Evolutionary conservation across 495 filamentous ascomycete species (phyloP), one percentile per base, ranked within the genome.

Genomic region (Delitschia confertaspora): DNA sequence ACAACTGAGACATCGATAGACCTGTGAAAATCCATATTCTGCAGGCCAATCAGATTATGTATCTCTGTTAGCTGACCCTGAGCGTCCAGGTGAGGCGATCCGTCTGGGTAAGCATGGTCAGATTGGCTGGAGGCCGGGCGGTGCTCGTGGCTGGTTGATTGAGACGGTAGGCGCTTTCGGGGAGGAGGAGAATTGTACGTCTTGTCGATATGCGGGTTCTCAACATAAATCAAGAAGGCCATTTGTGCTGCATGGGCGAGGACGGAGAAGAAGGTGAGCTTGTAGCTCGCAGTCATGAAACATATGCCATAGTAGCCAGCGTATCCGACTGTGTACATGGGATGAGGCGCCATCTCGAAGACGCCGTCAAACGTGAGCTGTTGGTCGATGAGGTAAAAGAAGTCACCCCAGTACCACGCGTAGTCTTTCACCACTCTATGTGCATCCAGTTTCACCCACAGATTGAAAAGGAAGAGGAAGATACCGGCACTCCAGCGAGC

Each of bases 331-430:
- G 88, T 93, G 69, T 98, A 98, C 91, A 98, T 98, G 29, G 91
- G 91, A 62, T 98, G 91, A 18, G 91, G 91, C 33, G 93, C 91
- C 83, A 98, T 93, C 65, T 98, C 91, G 60, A 95, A 98, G 40
- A 96, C 89, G 34, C 93, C 93, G 59, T 98, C 93, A 53, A 98
- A 96, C 23, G 91, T 95, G 57, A 98, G 71, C 60, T 95, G 85
- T 60, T 95, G 87, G 62, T 98, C 93, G 59, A 96, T 86, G 61
- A 98, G 79, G 67, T 85, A 98, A 71, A 98, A 98, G 68, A 96
- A 98, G 59, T 98, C 91, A 39, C 91, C 91, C 91, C 91, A 98
- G 66, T 96, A 98, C 91, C 91, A 98, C 16, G 91, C 91, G 68
- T 86, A 98, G 62, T 98, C 93, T 66, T 96, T 96, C 55, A 98